These are phyloP conservation scores for Pythium apleroticum DNA, from an alignment of 352 stramenopile genomes.

Conservation along the genomic window DNA sequence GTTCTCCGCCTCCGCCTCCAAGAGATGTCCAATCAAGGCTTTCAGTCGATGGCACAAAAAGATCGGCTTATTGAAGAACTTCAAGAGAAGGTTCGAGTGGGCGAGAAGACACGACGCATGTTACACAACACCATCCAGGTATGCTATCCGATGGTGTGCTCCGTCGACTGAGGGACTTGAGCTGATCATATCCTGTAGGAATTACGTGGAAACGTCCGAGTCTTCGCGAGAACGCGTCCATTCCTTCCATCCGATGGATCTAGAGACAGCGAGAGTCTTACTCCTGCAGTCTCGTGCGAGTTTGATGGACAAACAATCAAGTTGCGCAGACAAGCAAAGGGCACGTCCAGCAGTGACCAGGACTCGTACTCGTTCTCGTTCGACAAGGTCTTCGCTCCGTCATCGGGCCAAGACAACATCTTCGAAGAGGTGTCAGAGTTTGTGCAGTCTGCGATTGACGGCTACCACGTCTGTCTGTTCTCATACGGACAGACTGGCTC, in stretches of 20 bases:
- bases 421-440: slow-evolving; percentile 98
- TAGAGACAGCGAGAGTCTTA: slow-evolving; percentile 33
- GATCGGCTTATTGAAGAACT: slow-evolving; percentile 69
- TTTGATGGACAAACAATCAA: slow-evolving; percentile 72
- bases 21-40: slow-evolving; percentile 60
- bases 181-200: slow-evolving; percentile 48
- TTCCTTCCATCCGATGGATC: slow-evolving; percentile 81
- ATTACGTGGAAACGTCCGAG: slow-evolving; percentile 97
- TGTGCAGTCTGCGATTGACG: slow-evolving; percentile 96
- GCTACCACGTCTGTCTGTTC: slow-evolving; percentile 97
- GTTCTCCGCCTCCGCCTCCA: slow-evolving; percentile 66
- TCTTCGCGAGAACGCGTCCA: slow-evolving; percentile 94
- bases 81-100: slow-evolving; percentile 69
- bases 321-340: slow-evolving; percentile 52
- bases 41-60: slow-evolving; percentile 68
- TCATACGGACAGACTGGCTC: slow-evolving; percentile 94
- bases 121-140: slow-evolving; percentile 98
- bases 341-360: slow-evolving; percentile 31
- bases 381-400: slow-evolving; percentile 95
- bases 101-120: slow-evolving; percentile 85
- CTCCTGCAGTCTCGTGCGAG: slow-evolving; percentile 52
- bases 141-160: slow-evolving; percentile 3
- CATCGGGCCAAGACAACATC: slow-evolving; percentile 91
- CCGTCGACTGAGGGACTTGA: too few relatives aligned
- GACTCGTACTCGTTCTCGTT: slow-evolving; percentile 91